Conservation (phyloP, 306 rosid genomes). For the Quercus agrifolia region DNA sequence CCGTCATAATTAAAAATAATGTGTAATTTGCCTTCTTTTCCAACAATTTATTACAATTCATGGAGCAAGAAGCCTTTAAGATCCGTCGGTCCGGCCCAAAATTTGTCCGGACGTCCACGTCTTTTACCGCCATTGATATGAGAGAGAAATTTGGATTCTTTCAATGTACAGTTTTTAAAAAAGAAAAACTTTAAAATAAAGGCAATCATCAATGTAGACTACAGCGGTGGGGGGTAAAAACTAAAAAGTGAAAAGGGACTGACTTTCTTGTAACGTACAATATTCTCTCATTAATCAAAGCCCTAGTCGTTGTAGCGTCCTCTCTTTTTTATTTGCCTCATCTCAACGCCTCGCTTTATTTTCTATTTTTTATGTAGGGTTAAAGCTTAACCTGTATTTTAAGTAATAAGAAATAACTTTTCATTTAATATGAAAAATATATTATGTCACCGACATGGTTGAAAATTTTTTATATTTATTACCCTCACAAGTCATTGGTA, state of each 20-base stretch:
- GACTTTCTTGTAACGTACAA: constrained; percentile 20
- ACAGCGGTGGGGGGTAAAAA: not conserved
- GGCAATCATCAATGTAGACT: not conserved
- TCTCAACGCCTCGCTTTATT: not conserved
- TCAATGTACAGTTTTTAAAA: not conserved
- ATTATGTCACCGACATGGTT: no score
- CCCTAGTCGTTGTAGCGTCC: not conserved
- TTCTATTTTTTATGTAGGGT: not conserved
- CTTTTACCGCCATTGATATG: not conserved
- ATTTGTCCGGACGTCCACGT: not conserved
- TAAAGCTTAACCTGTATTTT: no score
- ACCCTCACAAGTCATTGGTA: no score
- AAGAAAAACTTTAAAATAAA: not conserved
- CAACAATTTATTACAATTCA: not conserved
- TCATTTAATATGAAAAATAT: no score
- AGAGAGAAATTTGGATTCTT: not conserved
- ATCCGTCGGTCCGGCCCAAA: not conserved
- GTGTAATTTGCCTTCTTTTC: no score
- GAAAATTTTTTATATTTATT: no score
- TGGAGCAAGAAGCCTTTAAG: not conserved
- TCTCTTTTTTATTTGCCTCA: not conserved
- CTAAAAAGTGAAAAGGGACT: not conserved
- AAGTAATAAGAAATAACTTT: no score
- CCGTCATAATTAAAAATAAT: no score
- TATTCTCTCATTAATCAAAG: constrained; percentile 10